Percentiles rank a stretch among this genome's conserved stretches.
Evolutionary conservation across 495 filamentous ascomycete genomes (phyloP).

Genomic region (Trichoderma reesei): DNA sequence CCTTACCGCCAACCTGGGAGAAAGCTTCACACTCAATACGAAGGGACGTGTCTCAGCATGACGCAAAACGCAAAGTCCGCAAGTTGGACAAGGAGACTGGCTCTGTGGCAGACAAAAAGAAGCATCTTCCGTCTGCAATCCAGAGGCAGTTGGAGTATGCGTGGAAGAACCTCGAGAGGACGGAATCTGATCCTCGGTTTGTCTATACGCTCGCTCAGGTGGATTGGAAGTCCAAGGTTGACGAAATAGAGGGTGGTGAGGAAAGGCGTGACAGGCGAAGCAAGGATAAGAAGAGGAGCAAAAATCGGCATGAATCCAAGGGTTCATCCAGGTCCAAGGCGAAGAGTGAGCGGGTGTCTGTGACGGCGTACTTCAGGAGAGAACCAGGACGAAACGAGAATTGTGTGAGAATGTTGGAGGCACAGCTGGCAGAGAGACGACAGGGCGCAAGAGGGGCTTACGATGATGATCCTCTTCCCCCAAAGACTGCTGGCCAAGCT

Average conservation of each 20-base stretch:
- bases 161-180: conserved; percentile 15
- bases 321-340: conserved; percentile 7
- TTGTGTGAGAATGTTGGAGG: conserved; percentile 18
- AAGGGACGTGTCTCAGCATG: conserved; percentile 18
- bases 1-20: conserved; percentile 22
- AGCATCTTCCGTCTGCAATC: conserved; percentile 17
- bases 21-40: conserved; percentile 17
- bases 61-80: conserved; percentile 20
- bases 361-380: conserved; percentile 31
- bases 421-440: neutral
- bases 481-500: neutral
- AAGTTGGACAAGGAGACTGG: conserved; percentile 20
- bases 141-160: conserved; percentile 26
- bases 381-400: conserved; percentile 21
- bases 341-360: conserved; percentile 19
- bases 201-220: conserved; percentile 26
- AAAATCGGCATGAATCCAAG: neutral
- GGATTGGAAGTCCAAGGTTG: conserved; percentile 20
- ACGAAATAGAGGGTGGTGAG: neutral
- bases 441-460: neutral
- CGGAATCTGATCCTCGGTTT: conserved; percentile 19
- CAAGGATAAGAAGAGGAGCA: conserved; percentile 11
- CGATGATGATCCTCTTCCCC: neutral
- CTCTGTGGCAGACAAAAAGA: conserved; percentile 21
- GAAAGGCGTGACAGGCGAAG: neutral